Conservation (phyloP, 2,329 filamentous ascomycete species). For the Massarina eburnea region DNA sequence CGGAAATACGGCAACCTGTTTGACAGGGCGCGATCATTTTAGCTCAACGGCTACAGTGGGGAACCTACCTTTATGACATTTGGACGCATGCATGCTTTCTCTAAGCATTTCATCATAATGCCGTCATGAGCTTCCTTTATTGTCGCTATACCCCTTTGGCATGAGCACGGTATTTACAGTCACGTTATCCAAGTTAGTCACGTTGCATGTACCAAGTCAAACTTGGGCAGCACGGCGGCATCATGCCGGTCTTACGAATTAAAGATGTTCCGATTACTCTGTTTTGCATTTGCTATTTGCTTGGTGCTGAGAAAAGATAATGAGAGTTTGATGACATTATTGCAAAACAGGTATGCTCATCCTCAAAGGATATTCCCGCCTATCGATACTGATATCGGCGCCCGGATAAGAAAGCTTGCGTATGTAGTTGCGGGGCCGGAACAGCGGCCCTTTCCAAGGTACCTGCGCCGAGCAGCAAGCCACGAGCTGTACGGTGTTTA, state of each 20-base stretch:
- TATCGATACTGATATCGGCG: background rate
- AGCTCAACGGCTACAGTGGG: background rate
- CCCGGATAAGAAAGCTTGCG: background rate
- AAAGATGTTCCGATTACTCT: slow-evolving; percentile 8
- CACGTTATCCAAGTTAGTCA: no score
- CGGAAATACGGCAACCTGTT: background rate
- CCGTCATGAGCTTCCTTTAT: slow-evolving; percentile 6
- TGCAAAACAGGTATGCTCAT: no score
- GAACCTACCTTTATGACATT: background rate
- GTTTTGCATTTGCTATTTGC: slow-evolving; percentile 5
- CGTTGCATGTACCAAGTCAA: slow-evolving; percentile 1
- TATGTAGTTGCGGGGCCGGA: background rate
- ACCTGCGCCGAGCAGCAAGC: no score
- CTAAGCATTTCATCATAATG: slow-evolving; percentile 1
- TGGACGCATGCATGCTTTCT: background rate
- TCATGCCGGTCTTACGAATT: slow-evolving; percentile 5
- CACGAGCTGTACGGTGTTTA: no score
- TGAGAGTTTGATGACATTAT: background rate
- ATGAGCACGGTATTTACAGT: slow-evolving; percentile 1
- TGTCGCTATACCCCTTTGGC: slow-evolving; percentile 13
- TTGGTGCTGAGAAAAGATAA: background rate
- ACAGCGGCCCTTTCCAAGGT: no score
- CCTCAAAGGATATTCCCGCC: no score
- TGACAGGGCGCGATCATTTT: background rate
- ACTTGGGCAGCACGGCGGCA: slow-evolving; percentile 4